These are phyloP conservation scores for Pezicula radicicola DNA, from an alignment of 2,329 filamentous ascomycete species.

Conservation along the genomic window DNA sequence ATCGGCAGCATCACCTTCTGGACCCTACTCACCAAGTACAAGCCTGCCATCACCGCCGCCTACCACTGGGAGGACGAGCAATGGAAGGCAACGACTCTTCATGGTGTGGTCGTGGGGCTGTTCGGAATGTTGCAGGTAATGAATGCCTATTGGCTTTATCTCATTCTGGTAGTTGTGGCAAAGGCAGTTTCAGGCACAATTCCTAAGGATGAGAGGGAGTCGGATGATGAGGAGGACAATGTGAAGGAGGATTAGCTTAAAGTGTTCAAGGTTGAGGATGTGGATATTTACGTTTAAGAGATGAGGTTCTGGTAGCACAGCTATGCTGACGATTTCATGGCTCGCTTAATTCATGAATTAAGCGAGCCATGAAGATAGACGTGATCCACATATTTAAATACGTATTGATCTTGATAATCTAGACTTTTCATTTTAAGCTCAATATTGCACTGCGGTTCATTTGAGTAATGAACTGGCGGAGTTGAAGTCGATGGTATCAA, in stretches of 20 bases:
- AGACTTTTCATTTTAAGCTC: neutral
- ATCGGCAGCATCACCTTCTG: neutral
- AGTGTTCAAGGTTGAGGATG: neutral
- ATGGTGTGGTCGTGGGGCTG: neutral
- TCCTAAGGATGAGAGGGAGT: neutral
- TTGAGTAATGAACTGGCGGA: neutral
- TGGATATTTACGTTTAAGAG: neutral
- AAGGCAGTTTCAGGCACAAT: neutral
- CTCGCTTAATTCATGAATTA: too few species aligned
- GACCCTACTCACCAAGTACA: neutral
- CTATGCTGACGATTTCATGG: too few species aligned
- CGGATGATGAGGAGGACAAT: neutral
- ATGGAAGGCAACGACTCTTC: neutral
- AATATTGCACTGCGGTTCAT: neutral
- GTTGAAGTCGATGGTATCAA: neutral
- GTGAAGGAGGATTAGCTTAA: neutral
- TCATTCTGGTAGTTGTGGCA: neutral
- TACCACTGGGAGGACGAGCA: neutral
- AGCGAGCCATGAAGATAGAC: too few species aligned
- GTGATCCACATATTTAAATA: neutral
- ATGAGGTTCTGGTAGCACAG: neutral
- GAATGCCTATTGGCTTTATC: neutral
- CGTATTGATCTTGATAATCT: neutral
- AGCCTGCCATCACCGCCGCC: neutral
- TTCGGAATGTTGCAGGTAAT: neutral